These are phyloP conservation scores for Fragilariopsis cylindrus DNA, from an alignment of 108 stramenopile species.

Conservation along the genomic window DNA sequence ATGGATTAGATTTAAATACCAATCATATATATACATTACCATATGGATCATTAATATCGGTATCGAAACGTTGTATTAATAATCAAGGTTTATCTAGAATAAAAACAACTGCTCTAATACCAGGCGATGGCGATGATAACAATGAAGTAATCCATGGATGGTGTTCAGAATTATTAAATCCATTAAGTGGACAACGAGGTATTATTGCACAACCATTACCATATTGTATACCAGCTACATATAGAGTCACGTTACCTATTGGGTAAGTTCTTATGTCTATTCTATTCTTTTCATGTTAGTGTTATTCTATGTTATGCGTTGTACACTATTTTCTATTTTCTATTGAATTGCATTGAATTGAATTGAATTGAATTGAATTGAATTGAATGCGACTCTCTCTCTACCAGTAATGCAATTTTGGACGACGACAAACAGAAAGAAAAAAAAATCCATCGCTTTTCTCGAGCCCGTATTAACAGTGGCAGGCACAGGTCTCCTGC, in stretches of 20 bases:
- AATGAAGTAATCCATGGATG: constrained; percentile 53
- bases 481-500: no score
- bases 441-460: no score
- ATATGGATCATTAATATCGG: constrained; percentile 65
- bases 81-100: constrained; percentile 55
- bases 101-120: background rate
- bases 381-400: no score
- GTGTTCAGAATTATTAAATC: constrained; percentile 89
- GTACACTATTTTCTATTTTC: background rate
- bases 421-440: no score
- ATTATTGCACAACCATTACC: constrained; percentile 67
- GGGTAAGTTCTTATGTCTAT: constrained; percentile 22
- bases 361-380: background rate
- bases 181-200: constrained; percentile 80
- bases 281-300: no score
- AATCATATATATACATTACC: constrained; percentile 63
- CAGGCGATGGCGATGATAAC: background rate
- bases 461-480: no score
- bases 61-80: constrained; percentile 69
- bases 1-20: constrained; percentile 73
- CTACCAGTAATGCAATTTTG: no score
- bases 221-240: constrained; percentile 66
- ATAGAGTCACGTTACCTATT: constrained; percentile 45
- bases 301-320: no score
- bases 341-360: background rate